Evolutionary conservation across 2,329 filamentous ascomycete species (phyloP), one percentile per base, ranked within the genome.

Genomic region (Pseudophaeomoniella oleicola): DNA sequence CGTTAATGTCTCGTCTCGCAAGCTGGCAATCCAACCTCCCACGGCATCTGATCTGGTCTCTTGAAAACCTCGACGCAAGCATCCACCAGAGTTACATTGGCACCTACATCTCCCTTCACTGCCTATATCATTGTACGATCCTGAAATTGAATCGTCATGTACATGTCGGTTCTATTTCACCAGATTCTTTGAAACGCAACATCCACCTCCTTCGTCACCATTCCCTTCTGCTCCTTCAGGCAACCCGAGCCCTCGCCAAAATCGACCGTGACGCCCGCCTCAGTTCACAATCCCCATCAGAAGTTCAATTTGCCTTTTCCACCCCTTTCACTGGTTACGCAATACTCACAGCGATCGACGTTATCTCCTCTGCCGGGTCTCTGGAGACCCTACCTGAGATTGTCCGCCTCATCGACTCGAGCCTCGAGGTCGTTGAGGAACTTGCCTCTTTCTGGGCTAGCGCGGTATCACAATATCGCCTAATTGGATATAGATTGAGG

Each of bases 71-170:
- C 11, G 66, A 73, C 32, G 59, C 62, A 18, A 71, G 69, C 30
- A 64, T 72, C 4, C 56, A 64, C 11, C 57, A 60, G 18, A 67
- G 69, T 16, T 71, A 69, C 44, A 60, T 69, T 2, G 74, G 74
- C 4, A 65, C 67, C 0, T 78, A 77, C 48, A 57, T 81, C 37
- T 71, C 69, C 2, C 69, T 81, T 53, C 78, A 83, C 51, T 59
- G 78, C 17, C 58, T 81, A n/a, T 78, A 78, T 50, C 69, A 79
- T 50, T 67, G 72, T 33, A 66, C 74, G 1, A 56, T 74, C 46
- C 69, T 81, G 55, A 75, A 75, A 44, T 60, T 82, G 18, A 77
- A 79, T 46, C 69, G 80, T 29, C 71, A 79, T 46, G 65, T 66
- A 10, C 61, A 64, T 6, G 56, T 60, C 40, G 52, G 55, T 9